Evolutionary conservation across 2,329 filamentous ascomycete genomes (phyloP), one percentile per base, ranked within the genome.

Genomic region (Xylariaceae sp.): DNA sequence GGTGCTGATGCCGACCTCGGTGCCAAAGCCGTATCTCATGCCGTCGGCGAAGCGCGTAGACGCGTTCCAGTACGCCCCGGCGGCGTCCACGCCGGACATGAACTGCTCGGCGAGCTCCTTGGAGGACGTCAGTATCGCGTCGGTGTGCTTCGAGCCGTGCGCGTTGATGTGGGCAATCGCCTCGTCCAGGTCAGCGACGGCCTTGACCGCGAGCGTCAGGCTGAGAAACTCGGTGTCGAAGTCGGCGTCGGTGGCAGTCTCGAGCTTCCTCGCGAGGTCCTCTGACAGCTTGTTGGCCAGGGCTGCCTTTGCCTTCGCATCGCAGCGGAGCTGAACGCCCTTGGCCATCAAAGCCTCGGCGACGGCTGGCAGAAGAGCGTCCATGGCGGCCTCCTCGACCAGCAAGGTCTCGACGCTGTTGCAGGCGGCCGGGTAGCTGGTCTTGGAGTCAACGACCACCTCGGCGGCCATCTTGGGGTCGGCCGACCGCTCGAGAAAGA

Each of bases 1-100:
- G 31, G 92, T 98, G 64, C 85, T 93, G 61, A 98, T 96, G 35
- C 92, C 92, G 16, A 98, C 92, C 63, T 98, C 92, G 0, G 92
- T 96, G 30, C 92, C 92, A 61, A 98, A 98, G 6, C 92, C 92
- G 57, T 93, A 96, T 26, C 92, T 75, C 83, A 94, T 95, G 6
- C 92, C 92, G 58, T 98, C 92, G 5, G 89, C 88, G 64, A 98
- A 90, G 32, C 92, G 77, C 7, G 87, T 94, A 16, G 86, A 93
- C 6, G 88, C 85, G 57, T 98, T 98, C 88, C 90, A 95, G 70
- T 94, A 98, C 13, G 90, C 89, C 33, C 89, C 90, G 0, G 88
- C 83, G 18, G 87, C 86, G 62, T 96, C 92, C 32, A 96, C 77
- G 38, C 77, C 77, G 28, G 77, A 75, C 75, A 93, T 85, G 67